phyloP scores from a whole-genome alignment of 1,284 basidiomycete genomes.

The Xerocomus nothofagi region DNA sequence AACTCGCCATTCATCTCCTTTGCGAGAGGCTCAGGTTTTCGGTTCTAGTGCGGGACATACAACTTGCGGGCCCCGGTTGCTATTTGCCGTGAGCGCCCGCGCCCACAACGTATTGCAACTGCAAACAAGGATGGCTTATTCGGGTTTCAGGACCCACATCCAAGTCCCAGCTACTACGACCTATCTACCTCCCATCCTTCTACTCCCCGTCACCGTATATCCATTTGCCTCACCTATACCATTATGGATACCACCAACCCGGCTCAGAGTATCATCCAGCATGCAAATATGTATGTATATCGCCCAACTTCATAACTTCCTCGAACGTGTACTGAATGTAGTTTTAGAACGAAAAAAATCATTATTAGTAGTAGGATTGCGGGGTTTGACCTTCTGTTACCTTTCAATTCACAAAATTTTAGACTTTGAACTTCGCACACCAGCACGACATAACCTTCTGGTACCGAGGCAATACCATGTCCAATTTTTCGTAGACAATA shows the following conservation, averaged over 20 bases:
- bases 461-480: constrained; percentile 15
- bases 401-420: not conserved
- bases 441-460: not conserved
- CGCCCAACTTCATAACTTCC: not conserved
- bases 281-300: constrained; percentile 12
- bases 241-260: not conserved
- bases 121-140: constrained; percentile 15
- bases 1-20: not conserved
- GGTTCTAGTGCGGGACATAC: constrained; percentile 5
- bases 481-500: constrained; percentile 10
- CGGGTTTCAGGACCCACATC: constrained; percentile 13
- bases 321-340: not conserved
- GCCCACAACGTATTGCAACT: constrained; percentile 18
- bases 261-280: not conserved
- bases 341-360: constrained; percentile 12
- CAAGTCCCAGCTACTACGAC: not conserved
- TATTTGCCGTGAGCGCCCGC: constrained; percentile 12
- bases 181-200: not conserved
- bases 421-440: constrained; percentile 20
- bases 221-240: not conserved
- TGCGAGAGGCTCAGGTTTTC: not conserved
- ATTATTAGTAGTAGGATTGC: constrained; percentile 12
- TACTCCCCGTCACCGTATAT: not conserved
- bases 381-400: not conserved
- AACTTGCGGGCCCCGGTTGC: not conserved